phyloP scores from a whole-genome alignment of 1,284 basidiomycete species.

The Cryptococcus deneoformans region DNA sequence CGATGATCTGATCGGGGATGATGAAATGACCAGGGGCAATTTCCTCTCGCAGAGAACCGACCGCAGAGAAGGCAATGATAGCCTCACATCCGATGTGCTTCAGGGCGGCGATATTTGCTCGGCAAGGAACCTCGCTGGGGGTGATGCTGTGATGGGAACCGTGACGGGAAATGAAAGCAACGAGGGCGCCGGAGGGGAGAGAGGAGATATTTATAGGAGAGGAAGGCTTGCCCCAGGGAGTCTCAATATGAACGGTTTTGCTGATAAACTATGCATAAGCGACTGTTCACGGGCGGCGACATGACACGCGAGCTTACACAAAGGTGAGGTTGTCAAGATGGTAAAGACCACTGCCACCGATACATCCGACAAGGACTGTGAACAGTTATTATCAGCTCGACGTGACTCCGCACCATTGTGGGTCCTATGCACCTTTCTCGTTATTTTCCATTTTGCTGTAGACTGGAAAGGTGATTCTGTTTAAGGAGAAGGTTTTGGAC shows the following conservation, averaged over 20 bases:
- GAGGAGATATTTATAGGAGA: constrained; percentile 86
- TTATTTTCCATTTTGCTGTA: constrained; percentile 11
- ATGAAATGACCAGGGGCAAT: constrained; percentile 87
- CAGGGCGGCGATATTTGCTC: constrained; percentile 94
- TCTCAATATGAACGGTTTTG: constrained; percentile 55
- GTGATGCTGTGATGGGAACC: constrained; percentile 69
- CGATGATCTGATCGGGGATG: constrained; percentile 91
- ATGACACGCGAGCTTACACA: constrained; percentile 56
- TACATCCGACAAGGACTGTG: constrained; percentile 75
- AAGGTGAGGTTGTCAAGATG: constrained; percentile 83
- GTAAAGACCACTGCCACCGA: constrained; percentile 82
- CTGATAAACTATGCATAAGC: constrained; percentile 48
- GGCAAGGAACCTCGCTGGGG: constrained; percentile 73
- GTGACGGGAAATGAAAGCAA: constrained; percentile 93
- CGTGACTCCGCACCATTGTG: background rate
- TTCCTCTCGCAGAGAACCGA: constrained; percentile 93
- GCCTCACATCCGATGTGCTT: constrained; percentile 87
- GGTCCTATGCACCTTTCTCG: constrained; percentile 10
- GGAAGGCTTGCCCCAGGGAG: constrained; percentile 91
- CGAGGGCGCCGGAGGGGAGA: constrained; percentile 69
- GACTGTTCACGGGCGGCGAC: background rate
- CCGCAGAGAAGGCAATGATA: constrained; percentile 91
- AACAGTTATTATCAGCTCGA: background rate
- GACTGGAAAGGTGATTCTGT: background rate
- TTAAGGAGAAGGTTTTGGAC: background rate